Base-by-base conservation (phyloP, 1,139 yeast genomes). In the Yamadazyma aaseri region DNA sequence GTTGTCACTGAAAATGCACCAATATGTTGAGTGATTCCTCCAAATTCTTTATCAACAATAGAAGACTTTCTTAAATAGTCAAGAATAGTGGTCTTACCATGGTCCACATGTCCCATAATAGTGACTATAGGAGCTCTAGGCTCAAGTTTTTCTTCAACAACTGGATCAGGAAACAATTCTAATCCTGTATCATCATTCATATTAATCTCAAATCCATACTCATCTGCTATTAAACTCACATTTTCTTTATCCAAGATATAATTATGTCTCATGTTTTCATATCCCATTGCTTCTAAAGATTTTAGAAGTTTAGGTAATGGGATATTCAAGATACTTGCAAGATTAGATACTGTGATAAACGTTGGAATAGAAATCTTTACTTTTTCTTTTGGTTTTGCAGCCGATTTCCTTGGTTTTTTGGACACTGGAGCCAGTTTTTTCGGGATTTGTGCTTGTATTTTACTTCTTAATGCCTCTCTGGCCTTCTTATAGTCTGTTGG, bases 71-170 rank as follows among this genome's bases (percentile, higher is more conserved):
- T 71, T 47, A 94, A 65, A 48, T 79, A 76, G 55, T 94, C 98
- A 39, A 92, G 70, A 44, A 92, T 83, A 0, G 98, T 90, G 2
- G 99, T 92, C 55, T 92, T 92, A 1, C 99, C 99, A 55, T 92
- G 99, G 58, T 92, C 99, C 26, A 92, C 98, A 59, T 92, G 99
- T 4, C 99, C 99, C 97, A 92, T 92, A 34, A 92, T 86, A 0
- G 98, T 90, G 2, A 92, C 97, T 17, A 92, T 84, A 0, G 99
- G 98, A 0, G 98, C 89, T 45, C 98, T 69, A 11, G 80, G 71
- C 34, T 78, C 78, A 42, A 84, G 57, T 15, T 57, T 46, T 2
- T 27, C 4, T 26, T 38, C 42, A 6, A 36, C 39, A 7, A 55
- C 61, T 1, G 66, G 49, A 26, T 53, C 63, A 32, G 81, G 77